Base-by-base conservation (phyloP, 257 asterid genomes). In the Lantana camara region DNA sequence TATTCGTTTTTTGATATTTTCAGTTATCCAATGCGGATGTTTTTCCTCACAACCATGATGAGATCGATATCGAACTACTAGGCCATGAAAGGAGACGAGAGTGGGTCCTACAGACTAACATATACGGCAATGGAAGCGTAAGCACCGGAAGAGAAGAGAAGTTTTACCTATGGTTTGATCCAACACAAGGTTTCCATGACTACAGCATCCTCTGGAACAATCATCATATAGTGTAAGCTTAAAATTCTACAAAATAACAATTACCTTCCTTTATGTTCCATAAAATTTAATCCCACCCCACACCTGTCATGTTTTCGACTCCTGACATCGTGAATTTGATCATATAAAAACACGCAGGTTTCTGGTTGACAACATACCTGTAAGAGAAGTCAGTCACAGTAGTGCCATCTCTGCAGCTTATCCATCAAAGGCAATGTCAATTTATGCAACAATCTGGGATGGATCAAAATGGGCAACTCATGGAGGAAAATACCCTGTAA, bases 381-480 rank as follows among this genome's bases (percentile, higher is more conserved):
- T 90, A 35, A 75, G 96, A 69, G 83, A 87, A 62, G 86, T 87
- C 6, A 48, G 79, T 14, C 88, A 79, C 68, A 82, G 64, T 42
- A 64, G 10, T 2, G 89, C 82, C 0, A 83, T 79, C 4, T 70
- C 85, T 17, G 57, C 84, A 0, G 92, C 57, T 1, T 90, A 90
- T 59, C 95, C 95, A 64, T 83, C 95, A 16, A 87, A 85, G 81
- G 82, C 97, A 16, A 90, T 90, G 97, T 80, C 95, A 1, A 63
- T 59, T 4, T 77, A 77, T 57, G 30, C 80, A 8, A 90, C 96
- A 37, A 80, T 87, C 11, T 90, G 97, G 96, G 97, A 90, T 57
- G 97, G 83, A 48, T 90, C 96, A 37, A 68, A 85, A 67, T 90
- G 97, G 97, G 97, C 96, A 1, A 90, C 97, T 8, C 90, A 83